phyloP scores from a whole-genome alignment of 306 rosid genomes.

The barrel medic (Medicago truncatula) region MtrunA17r5.0-ANR NC_053042.1:4140501-4141000 shows the following conservation, averaged over 20 bases:
- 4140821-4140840: constrained; percentile 20
- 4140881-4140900: too few species aligned
- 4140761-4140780: constrained; percentile 8
- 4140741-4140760: constrained; percentile 28
- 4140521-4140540: constrained; percentile 45
- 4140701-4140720: constrained; percentile 68
- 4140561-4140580: constrained; percentile 54
- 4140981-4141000: too few species aligned
- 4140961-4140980: too few species aligned
- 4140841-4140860: constrained; percentile 8
- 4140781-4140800: background rate
- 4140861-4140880: constrained; percentile 7
- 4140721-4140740: constrained; percentile 64
- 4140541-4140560: constrained; percentile 48
- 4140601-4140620: constrained; percentile 40
- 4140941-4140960: too few species aligned
- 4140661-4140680: constrained; percentile 63
- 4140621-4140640: constrained; percentile 47
- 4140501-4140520: constrained; percentile 42
- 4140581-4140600: constrained; percentile 53
- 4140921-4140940: too few species aligned
- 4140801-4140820: constrained; percentile 14
- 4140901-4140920: too few species aligned
- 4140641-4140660: constrained; percentile 59
- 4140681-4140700: constrained; percentile 88